These are phyloP conservation scores for Leptomonas pyrrhocoris DNA, from an alignment of 208 protist genomes.

Conservation along the genomic window DNA sequence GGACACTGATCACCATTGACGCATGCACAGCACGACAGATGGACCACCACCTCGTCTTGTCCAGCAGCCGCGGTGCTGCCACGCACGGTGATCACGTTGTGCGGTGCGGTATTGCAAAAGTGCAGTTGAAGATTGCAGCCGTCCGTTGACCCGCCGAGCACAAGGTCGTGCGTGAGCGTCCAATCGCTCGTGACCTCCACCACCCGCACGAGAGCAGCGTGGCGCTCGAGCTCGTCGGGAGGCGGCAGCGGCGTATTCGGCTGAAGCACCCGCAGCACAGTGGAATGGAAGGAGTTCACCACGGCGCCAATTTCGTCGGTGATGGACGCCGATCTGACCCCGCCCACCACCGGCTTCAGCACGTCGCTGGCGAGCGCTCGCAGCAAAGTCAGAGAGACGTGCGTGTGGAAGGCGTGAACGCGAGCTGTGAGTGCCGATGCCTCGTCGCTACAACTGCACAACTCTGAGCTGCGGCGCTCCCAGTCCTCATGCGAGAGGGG, in stretches of 20 bases:
- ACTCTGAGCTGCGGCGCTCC: not conserved
- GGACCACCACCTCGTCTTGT: not conserved
- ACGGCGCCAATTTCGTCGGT: not conserved
- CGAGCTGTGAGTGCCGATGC: conserved; percentile 12
- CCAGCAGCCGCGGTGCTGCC: not conserved
- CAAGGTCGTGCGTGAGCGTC: conserved; percentile 17
- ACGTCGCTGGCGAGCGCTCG: not conserved
- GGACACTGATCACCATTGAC: conserved; percentile 27
- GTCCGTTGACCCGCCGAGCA: conserved; percentile 13
- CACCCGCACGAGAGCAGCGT: conserved; percentile 16
- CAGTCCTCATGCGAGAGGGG: not conserved
- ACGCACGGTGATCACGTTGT: conserved; percentile 33
- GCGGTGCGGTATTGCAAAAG: conserved; percentile 20
- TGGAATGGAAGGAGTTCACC: not conserved
- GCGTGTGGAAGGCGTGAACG: conserved; percentile 10
- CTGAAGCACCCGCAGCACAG: conserved; percentile 1
- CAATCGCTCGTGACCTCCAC: conserved; percentile 29
- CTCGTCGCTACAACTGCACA: not conserved
- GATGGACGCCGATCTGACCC: not conserved
- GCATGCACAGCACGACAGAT: conserved; percentile 9
- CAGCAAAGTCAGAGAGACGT: conserved; percentile 14
- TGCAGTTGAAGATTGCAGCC: conserved; percentile 20
- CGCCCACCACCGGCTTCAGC: conserved; percentile 1
- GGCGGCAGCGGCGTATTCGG: conserved; percentile 3
- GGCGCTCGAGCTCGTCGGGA: conserved; percentile 2